phyloP scores from a whole-genome alignment of 495 filamentous ascomycete species.

The Aspergillus homomorphus region DNA sequence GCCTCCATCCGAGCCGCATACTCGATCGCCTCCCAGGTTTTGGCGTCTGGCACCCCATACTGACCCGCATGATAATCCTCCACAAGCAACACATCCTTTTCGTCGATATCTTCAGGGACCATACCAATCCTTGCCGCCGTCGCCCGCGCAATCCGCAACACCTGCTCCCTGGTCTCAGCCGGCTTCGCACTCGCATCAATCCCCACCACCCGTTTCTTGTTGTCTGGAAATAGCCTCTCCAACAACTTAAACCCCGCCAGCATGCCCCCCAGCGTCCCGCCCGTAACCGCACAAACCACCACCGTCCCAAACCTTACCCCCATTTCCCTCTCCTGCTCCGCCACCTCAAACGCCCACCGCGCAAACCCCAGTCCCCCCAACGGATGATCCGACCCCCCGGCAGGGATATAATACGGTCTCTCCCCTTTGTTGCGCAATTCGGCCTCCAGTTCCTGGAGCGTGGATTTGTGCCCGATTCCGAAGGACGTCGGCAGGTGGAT shows the following conservation, averaged over 20 bases:
- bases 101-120: conserved; percentile 49
- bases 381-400: conserved; percentile 63
- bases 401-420: conserved; percentile 63
- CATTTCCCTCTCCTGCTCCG: conserved; percentile 52
- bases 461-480: conserved; percentile 59
- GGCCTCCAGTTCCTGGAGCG: conserved; percentile 43
- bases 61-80: conserved; percentile 59
- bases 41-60: conserved; percentile 57
- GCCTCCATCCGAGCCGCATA: conserved; percentile 60
- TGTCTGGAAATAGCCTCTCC: conserved; percentile 37
- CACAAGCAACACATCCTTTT: conserved; percentile 56
- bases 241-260: conserved; percentile 60
- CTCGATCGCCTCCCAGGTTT: conserved; percentile 58
- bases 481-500: conserved; percentile 47
- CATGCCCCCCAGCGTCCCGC: conserved; percentile 61
- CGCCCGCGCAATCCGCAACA: conserved; percentile 56
- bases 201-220: conserved; percentile 51
- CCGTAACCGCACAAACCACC: conserved; percentile 61
- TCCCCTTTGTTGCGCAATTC: conserved; percentile 44
- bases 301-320: conserved; percentile 59
- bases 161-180: conserved; percentile 52
- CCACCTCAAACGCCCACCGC: conserved; percentile 61
- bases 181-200: conserved; percentile 62
- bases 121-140: conserved; percentile 58
- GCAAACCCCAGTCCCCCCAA: conserved; percentile 63